A percentile compares a stretch with the other conserved stretches of the same genome.
These are phyloP conservation scores for Xylariales sp. DNA, from an alignment of 2,329 filamentous ascomycete genomes.

Conservation along the genomic window DNA sequence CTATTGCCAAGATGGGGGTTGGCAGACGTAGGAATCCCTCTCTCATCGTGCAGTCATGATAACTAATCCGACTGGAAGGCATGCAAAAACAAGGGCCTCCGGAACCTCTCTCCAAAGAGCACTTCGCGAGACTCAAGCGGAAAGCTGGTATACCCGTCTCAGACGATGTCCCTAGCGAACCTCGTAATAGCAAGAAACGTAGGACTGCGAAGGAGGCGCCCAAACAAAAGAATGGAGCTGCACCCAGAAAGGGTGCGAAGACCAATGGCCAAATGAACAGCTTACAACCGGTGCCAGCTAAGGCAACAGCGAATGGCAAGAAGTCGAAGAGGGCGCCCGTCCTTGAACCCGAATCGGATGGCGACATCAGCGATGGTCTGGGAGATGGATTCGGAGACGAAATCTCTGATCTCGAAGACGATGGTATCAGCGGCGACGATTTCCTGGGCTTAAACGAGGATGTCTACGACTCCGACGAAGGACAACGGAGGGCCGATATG, in stretches of 20 bases:
- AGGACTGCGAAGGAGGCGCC: conserved; percentile 30
- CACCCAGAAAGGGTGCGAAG: conserved; percentile 31
- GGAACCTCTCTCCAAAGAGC: conserved; percentile 73
- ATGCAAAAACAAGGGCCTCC: conserved; percentile 96
- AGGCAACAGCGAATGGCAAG: conserved; percentile 19
- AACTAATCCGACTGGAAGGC: too few relatives aligned
- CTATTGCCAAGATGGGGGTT: conserved; percentile 67
- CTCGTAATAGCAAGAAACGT: conserved; percentile 61
- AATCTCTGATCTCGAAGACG: conserved; percentile 30
- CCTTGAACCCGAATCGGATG: conserved; percentile 37
- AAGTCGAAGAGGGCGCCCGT: conserved; percentile 31
- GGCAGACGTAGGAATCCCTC: too few relatives aligned
- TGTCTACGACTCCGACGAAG: conserved; percentile 69
- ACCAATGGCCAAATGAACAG: conserved; percentile 29
- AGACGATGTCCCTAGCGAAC: conserved; percentile 49
- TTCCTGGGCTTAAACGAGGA: conserved; percentile 59
- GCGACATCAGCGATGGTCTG: conserved; percentile 41
- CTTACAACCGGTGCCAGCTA: conserved; percentile 14
- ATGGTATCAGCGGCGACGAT: conserved; percentile 41
- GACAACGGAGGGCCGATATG: conserved; percentile 59
- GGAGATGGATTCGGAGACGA: conserved; percentile 39
- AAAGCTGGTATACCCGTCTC: conserved; percentile 71
- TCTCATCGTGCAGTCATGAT: too few relatives aligned
- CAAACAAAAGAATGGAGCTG: conserved; percentile 29
- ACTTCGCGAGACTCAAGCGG: conserved; percentile 75